Evolutionary conservation across 768 basidiomycete genomes (phyloP).

Genomic region (Serendipita vermifera): DNA sequence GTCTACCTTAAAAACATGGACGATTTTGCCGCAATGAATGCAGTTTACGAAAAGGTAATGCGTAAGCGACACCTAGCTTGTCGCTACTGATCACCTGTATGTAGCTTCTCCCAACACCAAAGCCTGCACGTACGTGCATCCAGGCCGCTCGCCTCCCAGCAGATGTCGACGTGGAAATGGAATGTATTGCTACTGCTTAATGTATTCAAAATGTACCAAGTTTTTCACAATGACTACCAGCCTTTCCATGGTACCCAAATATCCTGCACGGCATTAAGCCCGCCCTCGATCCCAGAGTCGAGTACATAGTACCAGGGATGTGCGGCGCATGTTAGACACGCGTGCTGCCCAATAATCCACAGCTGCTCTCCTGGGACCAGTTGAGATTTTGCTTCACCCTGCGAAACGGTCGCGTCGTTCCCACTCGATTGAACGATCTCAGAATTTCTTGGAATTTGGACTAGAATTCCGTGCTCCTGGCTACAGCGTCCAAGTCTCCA

Average conservation of each 20-base stretch:
- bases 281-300: conserved; percentile 42
- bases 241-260: conserved; percentile 89
- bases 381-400: conserved; percentile 15
- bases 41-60: conserved; percentile 41
- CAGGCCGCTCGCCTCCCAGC: conserved; percentile 56
- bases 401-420: conserved; percentile 17
- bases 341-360: conserved; percentile 73
- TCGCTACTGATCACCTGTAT: neutral
- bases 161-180: conserved; percentile 63
- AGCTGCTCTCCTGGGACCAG: conserved; percentile 49
- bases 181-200: conserved; percentile 40
- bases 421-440: conserved; percentile 18
- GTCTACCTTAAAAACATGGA: conserved; percentile 51
- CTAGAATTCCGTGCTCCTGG: conserved; percentile 61
- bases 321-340: conserved; percentile 67
- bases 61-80: neutral
- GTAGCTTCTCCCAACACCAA: conserved; percentile 39
- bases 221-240: conserved; percentile 37
- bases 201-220: neutral
- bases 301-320: conserved; percentile 78
- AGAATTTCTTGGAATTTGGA: conserved; percentile 2
- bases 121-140: conserved; percentile 65
- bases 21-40: conserved; percentile 44
- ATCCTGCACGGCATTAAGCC: conserved; percentile 47
- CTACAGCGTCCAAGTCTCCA: conserved; percentile 25